Base-by-base conservation (phyloP, 140 eudicot species). In the Erigeron philadelphicus region DNA sequence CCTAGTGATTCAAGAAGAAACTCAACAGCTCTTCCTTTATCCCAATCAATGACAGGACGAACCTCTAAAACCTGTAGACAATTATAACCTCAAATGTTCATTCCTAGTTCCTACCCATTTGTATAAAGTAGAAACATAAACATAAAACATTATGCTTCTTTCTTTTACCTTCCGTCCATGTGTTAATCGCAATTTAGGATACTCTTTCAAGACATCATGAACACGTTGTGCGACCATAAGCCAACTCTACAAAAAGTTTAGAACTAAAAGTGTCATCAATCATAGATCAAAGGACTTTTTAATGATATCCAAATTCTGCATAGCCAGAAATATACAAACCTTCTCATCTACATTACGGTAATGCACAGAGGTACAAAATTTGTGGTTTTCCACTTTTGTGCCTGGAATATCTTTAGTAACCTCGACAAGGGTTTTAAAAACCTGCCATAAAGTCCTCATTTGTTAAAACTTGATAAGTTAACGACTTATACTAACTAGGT, bases 291-390 rank as follows among this genome's bases (percentile, higher is more conserved):
- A 16, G 15, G 42, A 8, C 11, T 17, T 18, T 9, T 49, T 21
- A 55, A 46, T 2, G 8, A 21, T n/a, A 42, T 11, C 21, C 17
- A 50, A 49, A 12, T 9, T 8, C 35, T 44, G 18, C 46, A 25
- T 45, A 59, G 35, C 44, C 3, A 17, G 12, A 59, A 11, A 52
- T 6, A 42, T 25, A n/a, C 80, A 79, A 66, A 92, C 98, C 77
- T 93, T 86, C 82, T 93, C 96, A 50, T 87, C 94, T 78, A 93
- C 98, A 11, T 89, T 89, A 77, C 98, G 96, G 68, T 93, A 93
- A 82, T 93, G 98, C 78, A 93, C 93, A 68, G 98, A 89, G 71
- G 85, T 79, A 73, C 96, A 93, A 83, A 93, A 93, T 58, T 85
- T 93, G 77, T 89, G 89, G 71, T 93, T 87, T 83, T 93, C 98